Evolutionary conservation across 495 filamentous ascomycete species (phyloP).

Genomic region (Aspergillus olivimuriae): DNA sequence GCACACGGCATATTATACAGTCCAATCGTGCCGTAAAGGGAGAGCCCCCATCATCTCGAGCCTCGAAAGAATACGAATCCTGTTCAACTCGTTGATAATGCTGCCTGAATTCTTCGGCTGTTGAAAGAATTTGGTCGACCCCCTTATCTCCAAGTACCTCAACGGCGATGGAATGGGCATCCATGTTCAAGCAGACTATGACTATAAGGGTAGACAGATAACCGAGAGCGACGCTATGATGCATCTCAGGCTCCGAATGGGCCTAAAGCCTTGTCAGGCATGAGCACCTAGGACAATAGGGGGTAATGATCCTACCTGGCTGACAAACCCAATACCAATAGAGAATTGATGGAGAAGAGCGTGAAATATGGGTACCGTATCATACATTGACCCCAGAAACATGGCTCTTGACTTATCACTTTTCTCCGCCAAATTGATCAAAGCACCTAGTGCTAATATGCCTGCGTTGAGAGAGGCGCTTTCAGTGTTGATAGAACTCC

Average conservation of each 20-base stretch:
- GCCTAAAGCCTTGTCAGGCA: constrained; percentile 46
- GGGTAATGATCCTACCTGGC: constrained; percentile 35
- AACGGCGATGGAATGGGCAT: constrained; percentile 45
- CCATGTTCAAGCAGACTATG: constrained; percentile 60
- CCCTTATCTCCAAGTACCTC: constrained; percentile 50
- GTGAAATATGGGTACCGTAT: constrained; percentile 29
- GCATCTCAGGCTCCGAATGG: constrained; percentile 75
- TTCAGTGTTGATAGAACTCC: constrained; percentile 37
- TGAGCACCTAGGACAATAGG: background rate
- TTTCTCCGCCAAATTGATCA: constrained; percentile 86
- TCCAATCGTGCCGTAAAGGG: constrained; percentile 57
- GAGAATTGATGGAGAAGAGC: constrained; percentile 39
- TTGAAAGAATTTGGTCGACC: constrained; percentile 61
- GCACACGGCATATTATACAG: constrained; percentile 33
- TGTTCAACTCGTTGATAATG: constrained; percentile 70
- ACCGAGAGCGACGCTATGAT: constrained; percentile 81
- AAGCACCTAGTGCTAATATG: constrained; percentile 71
- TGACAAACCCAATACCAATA: constrained; percentile 30
- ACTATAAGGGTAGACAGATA: constrained; percentile 84
- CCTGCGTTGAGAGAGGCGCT: constrained; percentile 58
- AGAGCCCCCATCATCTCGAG: constrained; percentile 27
- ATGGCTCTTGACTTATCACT: constrained; percentile 47
- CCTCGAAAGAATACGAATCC: constrained; percentile 17
- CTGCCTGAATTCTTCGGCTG: constrained; percentile 76
- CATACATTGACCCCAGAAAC: constrained; percentile 22